phyloP scores from a whole-genome alignment of 352 stramenopile genomes.

The Thraustochytrium sp. region DNA sequence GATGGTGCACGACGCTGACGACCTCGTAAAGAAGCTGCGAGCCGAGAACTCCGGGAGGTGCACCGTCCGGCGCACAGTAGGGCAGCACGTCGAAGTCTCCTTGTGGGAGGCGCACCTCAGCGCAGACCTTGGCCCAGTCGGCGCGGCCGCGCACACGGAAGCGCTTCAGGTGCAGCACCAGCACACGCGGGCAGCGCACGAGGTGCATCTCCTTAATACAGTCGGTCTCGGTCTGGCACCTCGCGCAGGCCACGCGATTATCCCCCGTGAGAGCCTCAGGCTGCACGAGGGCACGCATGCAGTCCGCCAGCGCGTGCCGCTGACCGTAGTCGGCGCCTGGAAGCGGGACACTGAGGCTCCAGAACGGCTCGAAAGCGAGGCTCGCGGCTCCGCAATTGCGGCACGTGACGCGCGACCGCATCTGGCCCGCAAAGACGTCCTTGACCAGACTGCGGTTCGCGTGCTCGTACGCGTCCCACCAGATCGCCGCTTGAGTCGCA shows the following conservation, averaged over 20 bases:
- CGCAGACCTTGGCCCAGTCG: slow-evolving; percentile 64
- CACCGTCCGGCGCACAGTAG: slow-evolving; percentile 56
- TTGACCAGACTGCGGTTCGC: slow-evolving; percentile 65
- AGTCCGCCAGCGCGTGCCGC: neutral
- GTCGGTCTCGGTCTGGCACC: neutral
- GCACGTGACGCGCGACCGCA: slow-evolving; percentile 68
- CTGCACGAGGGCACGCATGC: neutral
- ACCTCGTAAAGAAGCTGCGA: neutral
- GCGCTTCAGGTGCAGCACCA: slow-evolving; percentile 3
- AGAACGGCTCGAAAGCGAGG: slow-evolving; percentile 74
- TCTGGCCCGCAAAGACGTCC: slow-evolving; percentile 71
- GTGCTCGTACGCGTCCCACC: slow-evolving; percentile 70
- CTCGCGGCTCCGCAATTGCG: slow-evolving; percentile 64
- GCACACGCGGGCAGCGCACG: neutral
- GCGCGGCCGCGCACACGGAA: slow-evolving; percentile 54
- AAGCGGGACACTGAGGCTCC: slow-evolving; percentile 61
- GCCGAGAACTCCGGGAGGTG: neutral
- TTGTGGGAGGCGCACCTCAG: slow-evolving; percentile 60
- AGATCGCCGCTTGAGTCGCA: slow-evolving; percentile 59
- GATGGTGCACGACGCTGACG: neutral
- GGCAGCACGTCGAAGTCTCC: slow-evolving; percentile 62
- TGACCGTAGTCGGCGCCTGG: too few relatives aligned
- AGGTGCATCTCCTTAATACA: slow-evolving; percentile 34
- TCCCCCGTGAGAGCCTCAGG: neutral
- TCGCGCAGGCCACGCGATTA: neutral